A percentile compares a stretch with the other conserved stretches of the same genome.
phyloP scores from a whole-genome alignment of 179 eudicot genomes.

The Actinidia arguta region DNA sequence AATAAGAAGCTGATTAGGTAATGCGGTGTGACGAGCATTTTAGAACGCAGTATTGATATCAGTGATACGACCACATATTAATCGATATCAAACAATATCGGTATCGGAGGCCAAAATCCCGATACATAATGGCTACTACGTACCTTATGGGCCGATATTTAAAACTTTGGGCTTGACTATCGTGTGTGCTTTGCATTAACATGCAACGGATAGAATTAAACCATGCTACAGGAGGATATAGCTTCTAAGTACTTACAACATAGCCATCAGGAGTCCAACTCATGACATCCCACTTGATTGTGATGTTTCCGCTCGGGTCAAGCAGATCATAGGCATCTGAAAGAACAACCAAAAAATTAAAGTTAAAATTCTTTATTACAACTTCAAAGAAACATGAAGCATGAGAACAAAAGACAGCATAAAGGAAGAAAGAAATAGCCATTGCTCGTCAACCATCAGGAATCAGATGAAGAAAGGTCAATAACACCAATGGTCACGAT shows the following conservation, averaged over 20 bases:
- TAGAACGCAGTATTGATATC: too few relatives aligned
- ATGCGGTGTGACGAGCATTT: too few relatives aligned
- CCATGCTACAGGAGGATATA: background rate
- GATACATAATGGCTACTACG: too few relatives aligned
- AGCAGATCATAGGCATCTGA: slow-evolving; percentile 67
- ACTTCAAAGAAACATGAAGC: background rate
- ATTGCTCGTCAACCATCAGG: background rate
- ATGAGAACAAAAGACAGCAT: background rate
- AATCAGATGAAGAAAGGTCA: background rate
- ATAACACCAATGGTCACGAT: background rate
- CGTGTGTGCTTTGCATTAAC: too few relatives aligned
- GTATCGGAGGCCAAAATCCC: too few relatives aligned
- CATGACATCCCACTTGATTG: slow-evolving; percentile 72
- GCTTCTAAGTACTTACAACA: slow-evolving; percentile 43
- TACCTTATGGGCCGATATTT: too few relatives aligned
- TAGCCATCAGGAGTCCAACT: slow-evolving; percentile 75
- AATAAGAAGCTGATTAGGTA: slow-evolving; percentile 4
- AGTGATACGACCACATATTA: too few relatives aligned
- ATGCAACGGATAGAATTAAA: background rate
- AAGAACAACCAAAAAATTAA: slow-evolving; percentile 16
- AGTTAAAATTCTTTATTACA: background rate
- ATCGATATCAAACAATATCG: too few relatives aligned
- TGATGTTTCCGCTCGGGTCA: slow-evolving; percentile 63
- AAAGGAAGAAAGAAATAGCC: background rate
- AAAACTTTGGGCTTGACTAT: too few relatives aligned